These are phyloP conservation scores for Malus domestica DNA, from an alignment of 306 rosid genomes.

Conservation along the genomic window ASM211411v1 NC_041789.1:21505001-21505500, in stretches of 20 bases:
- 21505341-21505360: conserved; percentile 77
- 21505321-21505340: conserved; percentile 86
- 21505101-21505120: background rate
- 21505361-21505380: conserved; percentile 88
- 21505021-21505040: background rate
- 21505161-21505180: background rate
- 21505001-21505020: background rate
- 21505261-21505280: background rate
- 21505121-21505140: background rate
- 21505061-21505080: background rate
- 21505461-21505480: conserved; percentile 6
- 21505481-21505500: background rate
- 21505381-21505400: conserved; percentile 73
- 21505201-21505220: background rate
- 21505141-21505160: background rate
- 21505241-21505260: background rate
- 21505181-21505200: background rate
- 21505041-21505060: background rate
- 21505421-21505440: background rate
- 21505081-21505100: too few relatives aligned
- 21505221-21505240: background rate
- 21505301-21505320: conserved; percentile 81
- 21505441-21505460: background rate
- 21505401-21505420: background rate
- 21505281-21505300: conserved; percentile 72